Evolutionary conservation across 495 filamentous ascomycete genomes (phyloP), one percentile per base, ranked within the genome.

Genomic region (Darksidea phi): DNA sequence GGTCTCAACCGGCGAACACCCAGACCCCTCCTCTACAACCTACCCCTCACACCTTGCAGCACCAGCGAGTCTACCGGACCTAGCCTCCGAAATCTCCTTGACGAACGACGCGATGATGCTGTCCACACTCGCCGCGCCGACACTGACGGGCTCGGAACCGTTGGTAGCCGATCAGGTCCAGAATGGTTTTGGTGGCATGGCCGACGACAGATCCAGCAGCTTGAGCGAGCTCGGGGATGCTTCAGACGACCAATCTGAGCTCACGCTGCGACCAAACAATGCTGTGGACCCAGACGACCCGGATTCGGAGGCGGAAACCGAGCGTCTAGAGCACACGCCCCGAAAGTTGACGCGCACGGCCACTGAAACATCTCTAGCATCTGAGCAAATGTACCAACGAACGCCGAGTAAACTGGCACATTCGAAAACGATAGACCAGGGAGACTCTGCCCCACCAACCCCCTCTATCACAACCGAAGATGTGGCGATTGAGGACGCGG

Each of bases 221-320:
- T 80, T 98, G 65, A 98, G 94, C 77, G 94, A 97, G 61, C 88
- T 94, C 55, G 92, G 91, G 70, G 91, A 96, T 64, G 79, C 84
- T 21, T 80, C 79, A 6, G 84, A 85, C n/a, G 81, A 81, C 32
- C 82, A 85, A 63, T 80, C 82, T 55, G 80, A 61, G 52, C 61
- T 56, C 25, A 68, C 66, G 15, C 66, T 61, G 41, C 50, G 51
- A 36, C 46, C 57, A 2, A 34, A 48, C 17, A 24, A 43, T 10
- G 42, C 37, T 60, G 46, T 72, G 63, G 77, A 56, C 37, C 59
- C 68, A 7, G 71, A 79, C 54, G 86, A 87, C 57, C 88, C 88
- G 66, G 93, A 97, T 75, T 95, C 94, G n/a, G 94, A 98, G 74
- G 94, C 95, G 25, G 94, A 97, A 77, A 98, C 94, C 7, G 95